Percentiles rank a stretch among this genome's conserved stretches.
phyloP scores from a whole-genome alignment of 2,329 filamentous ascomycete genomes.

The Pestalotiopsis sp. region DNA sequence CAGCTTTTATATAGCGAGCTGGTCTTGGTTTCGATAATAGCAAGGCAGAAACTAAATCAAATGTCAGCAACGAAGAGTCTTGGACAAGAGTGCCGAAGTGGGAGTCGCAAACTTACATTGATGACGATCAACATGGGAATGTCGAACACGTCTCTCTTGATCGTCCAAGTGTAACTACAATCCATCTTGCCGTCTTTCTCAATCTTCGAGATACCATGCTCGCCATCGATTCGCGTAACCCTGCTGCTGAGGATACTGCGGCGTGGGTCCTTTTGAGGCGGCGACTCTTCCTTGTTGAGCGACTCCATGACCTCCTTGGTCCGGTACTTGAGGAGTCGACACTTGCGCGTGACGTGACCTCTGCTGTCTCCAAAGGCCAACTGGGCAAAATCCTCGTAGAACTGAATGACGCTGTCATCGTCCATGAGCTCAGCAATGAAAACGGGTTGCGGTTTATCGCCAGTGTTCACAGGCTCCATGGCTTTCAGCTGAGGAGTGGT shows the following conservation, averaged over 20 bases:
- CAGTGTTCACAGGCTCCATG: slow-evolving; percentile 41
- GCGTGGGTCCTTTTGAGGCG: slow-evolving; percentile 47
- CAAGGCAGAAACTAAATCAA: slow-evolving; percentile 56
- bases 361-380: slow-evolving; percentile 90
- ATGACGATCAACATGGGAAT: slow-evolving; percentile 98
- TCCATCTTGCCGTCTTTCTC: slow-evolving; percentile 90
- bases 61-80: neutral
- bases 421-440: slow-evolving; percentile 93
- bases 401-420: slow-evolving; percentile 89
- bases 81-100: neutral
- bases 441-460: slow-evolving; percentile 70
- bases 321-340: slow-evolving; percentile 88
- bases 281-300: slow-evolving; percentile 36
- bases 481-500: slow-evolving; percentile 54
- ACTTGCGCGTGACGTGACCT: slow-evolving; percentile 80
- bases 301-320: slow-evolving; percentile 62
- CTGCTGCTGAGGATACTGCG: slow-evolving; percentile 58
- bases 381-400: slow-evolving; percentile 93
- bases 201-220: slow-evolving; percentile 79
- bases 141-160: slow-evolving; percentile 95
- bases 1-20: slow-evolving; percentile 51
- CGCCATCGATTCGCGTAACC: slow-evolving; percentile 66
- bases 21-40: slow-evolving; percentile 60
- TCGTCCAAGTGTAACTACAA: slow-evolving; percentile 95
- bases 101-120: slow-evolving; percentile 70